Evolutionary conservation across 352 stramenopile species (phyloP).

Genomic region (Phytophthora cajani): DNA sequence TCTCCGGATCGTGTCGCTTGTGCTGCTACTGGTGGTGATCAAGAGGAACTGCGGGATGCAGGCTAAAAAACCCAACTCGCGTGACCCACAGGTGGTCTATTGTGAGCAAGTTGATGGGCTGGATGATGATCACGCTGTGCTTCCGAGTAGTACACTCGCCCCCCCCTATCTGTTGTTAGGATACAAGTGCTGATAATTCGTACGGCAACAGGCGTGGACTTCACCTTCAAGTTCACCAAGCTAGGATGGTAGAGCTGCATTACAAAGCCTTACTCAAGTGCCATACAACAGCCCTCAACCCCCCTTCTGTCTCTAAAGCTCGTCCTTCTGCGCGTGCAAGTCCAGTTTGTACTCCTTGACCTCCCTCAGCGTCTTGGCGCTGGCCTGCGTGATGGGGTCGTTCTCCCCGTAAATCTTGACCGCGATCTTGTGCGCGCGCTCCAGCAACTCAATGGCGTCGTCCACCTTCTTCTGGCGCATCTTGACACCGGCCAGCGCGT

Average conservation of each 20-base stretch:
- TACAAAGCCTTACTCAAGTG: neutral
- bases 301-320: slow-evolving; percentile 37
- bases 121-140: slow-evolving; percentile 32
- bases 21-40: neutral
- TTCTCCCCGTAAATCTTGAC: slow-evolving; percentile 62
- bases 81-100: slow-evolving; percentile 42
- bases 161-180: no score
- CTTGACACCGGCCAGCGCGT: slow-evolving; percentile 77
- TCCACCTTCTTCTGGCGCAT: slow-evolving; percentile 71
- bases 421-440: slow-evolving; percentile 77
- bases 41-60: neutral
- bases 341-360: slow-evolving; percentile 66
- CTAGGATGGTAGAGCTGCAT: neutral
- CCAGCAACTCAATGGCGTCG: slow-evolving; percentile 64
- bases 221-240: slow-evolving; percentile 1
- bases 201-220: neutral
- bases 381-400: slow-evolving; percentile 70
- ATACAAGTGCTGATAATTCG: neutral
- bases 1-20: neutral
- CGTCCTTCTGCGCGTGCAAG: slow-evolving; percentile 43
- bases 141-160: slow-evolving; percentile 19
- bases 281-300: neutral
- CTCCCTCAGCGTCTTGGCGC: slow-evolving; percentile 66
- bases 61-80: slow-evolving; percentile 35
- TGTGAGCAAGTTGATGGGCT: slow-evolving; percentile 41